These are phyloP conservation scores for Naganishia randhawae DNA, from an alignment of 768 basidiomycete species.

Conservation along the genomic window DNA sequence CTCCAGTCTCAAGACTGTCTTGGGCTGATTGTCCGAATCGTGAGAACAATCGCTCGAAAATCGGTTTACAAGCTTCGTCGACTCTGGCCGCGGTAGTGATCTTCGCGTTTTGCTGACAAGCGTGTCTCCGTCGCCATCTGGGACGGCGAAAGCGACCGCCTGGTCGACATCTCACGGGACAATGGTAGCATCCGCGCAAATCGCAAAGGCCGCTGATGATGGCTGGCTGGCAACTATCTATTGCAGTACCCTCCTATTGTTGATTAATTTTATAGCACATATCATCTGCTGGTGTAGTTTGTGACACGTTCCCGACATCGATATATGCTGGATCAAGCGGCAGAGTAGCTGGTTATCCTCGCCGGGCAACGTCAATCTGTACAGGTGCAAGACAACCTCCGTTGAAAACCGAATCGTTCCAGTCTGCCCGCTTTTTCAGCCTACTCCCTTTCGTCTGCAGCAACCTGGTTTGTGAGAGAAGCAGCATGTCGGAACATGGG, in stretches of 20 bases:
- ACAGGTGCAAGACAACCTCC: not conserved
- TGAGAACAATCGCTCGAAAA: not conserved
- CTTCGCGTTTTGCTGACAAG: constrained; percentile 3
- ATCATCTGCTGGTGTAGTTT: not conserved
- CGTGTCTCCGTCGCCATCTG: not conserved
- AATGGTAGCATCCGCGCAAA: not conserved
- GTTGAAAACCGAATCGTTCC: no score
- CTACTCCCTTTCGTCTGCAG: not conserved
- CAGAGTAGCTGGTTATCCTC: not conserved
- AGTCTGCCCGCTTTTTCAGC: not conserved
- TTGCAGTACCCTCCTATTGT: no score
- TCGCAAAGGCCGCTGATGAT: not conserved
- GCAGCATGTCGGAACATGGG: constrained; percentile 3
- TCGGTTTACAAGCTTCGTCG: not conserved
- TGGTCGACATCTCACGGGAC: not conserved
- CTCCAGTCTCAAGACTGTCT: no score
- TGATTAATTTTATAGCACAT: not conserved
- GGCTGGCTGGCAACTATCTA: no score
- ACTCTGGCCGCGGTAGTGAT: not conserved
- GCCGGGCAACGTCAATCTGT: not conserved
- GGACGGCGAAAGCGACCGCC: not conserved
- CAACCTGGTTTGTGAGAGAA: not conserved
- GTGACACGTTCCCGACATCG: not conserved
- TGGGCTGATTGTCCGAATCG: not conserved
- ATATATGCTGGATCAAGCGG: constrained; percentile 1